Base-by-base conservation (phyloP, 805 yeast species). In the Kazachstania africana region DNA sequence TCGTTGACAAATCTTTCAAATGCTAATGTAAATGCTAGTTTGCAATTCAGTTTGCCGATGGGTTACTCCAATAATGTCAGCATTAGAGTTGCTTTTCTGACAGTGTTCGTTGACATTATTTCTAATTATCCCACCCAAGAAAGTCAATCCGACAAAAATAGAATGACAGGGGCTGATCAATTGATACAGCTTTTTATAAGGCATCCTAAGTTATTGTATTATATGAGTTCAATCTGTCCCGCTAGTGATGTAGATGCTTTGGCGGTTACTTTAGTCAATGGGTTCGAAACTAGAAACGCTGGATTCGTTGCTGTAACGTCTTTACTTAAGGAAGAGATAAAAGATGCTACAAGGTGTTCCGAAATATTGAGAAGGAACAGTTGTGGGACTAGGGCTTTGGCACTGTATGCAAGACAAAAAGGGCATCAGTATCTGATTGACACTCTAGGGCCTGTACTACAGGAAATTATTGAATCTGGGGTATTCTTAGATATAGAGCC, bases 341-440 rank as follows among this genome's bases (percentile, higher is more conserved):
- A 57, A 25, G 59, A 55, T 23, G 73, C 79, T 0, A 54, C 68
- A 1, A 67, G 75, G 34, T 68, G 79, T 10, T 68, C 79, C 10
- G 87, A 79, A 44, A 72, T 82, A 17, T 64, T 83, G 43, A 66
- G 94, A 46, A 67, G 88, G 30, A 83, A 82, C 49, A 75, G 84
- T 31, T 78, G 81, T 23, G 78, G 85, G 23, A 81, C 93, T 0
- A 68, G 82, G 44, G 60, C 81, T 32, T 61, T 81, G 31, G 75
- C 85, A 0, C 61, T 78, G 14, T 77, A 75, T 45, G 80, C 87
- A 2, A 68, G 73, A 39, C 60, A 63, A 6, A 67, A 70, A 42
- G 91, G 88, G 1, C 47, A 53, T 16, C 67, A 62, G 1, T 81
- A 79, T 47, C 57, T 83, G 23, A 47, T 58, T 2, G 35, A 50